Conservation (phyloP, 2,329 filamentous ascomycete genomes). For the Myrmaecium sp. region DNA sequence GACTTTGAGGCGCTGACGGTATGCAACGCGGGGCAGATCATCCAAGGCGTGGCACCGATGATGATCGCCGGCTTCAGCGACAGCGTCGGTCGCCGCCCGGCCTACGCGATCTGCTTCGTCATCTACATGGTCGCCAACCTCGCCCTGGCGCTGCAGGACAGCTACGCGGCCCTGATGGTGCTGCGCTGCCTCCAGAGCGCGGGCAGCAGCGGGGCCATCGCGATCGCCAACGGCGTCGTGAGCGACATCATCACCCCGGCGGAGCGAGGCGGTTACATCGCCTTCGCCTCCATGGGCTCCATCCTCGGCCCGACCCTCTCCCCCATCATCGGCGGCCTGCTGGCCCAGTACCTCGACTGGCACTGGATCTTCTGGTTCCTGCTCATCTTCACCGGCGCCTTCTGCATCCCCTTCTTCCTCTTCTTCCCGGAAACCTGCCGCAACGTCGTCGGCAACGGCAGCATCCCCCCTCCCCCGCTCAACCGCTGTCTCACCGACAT, state of each 20-base stretch:
- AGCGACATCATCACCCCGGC: constrained; percentile 52
- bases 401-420: constrained; percentile 10
- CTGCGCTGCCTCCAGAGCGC: constrained; percentile 45
- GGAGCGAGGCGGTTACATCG: constrained; percentile 59
- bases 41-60: constrained; percentile 34
- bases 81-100: constrained; percentile 28
- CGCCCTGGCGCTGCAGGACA: constrained; percentile 15
- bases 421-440: constrained; percentile 23
- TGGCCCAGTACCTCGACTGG: constrained; percentile 27
- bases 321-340: constrained; percentile 46
- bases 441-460: constrained; percentile 24
- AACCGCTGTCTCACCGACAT: constrained; percentile 3
- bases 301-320: constrained; percentile 34
- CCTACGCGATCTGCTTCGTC: constrained; percentile 28
- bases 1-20: constrained; percentile 32
- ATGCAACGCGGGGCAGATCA: too few species aligned
- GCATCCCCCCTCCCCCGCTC: constrained; percentile 10
- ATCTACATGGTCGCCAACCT: constrained; percentile 19
- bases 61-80: constrained; percentile 31
- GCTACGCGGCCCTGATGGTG: constrained; percentile 33
- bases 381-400: constrained; percentile 9
- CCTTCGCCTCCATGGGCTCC: constrained; percentile 40
- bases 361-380: constrained; percentile 28
- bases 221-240: constrained; percentile 53
- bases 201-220: constrained; percentile 52